Evolutionary conservation across 495 filamentous ascomycete genomes (phyloP), one percentile per base, ranked within the genome.

Genomic region (Aspergillus nidulans): DNA sequence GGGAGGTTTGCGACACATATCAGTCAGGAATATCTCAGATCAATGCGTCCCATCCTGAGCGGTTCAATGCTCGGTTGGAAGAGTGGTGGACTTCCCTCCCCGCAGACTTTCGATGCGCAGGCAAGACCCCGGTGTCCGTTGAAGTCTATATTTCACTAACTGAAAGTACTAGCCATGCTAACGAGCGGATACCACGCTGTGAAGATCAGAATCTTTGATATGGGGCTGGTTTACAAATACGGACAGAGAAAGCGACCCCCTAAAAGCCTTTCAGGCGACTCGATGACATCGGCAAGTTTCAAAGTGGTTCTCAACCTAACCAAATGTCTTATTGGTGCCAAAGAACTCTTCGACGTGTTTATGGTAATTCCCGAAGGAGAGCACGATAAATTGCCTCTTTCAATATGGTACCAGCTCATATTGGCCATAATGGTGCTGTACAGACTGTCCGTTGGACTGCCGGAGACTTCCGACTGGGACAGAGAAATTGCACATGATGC

Each of bases 331-430:
- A n/a, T 19, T 6, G 15, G 3, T 19, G 38, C 19, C 18, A 51
- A 26, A n/a, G 18, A 40, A 41, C 41, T 40, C 20, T 34, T 51
- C 16, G 48, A 51, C n/a, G 19, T 19, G 1, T 51, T 51, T 21
- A 2, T 51, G 16, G 15, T 3, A 12, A 38, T 50, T 13, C 34
- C 34, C 6, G 34, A 23, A 5, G n/a, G 4, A 7, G 48, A 51
- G 48, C 41, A 40, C 48, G 10, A 15, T 4, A 51, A 25, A 4
- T 24, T 51, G 20, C 18, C 48, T 3, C 18, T 51, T 5, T 40
- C 30, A 16, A 36, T 36, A 3, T 51, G 48, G 48, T 51, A 51
- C 34, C 32, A 51, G 34, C 18, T 51, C 5, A 40, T 51, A 5
- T 19, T 51, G 0, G 48, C 48, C 19, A 16, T 51, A 2, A 39